phyloP scores from a whole-genome alignment of 352 stramenopile species.

The Pythium vanterpoolii region DNA sequence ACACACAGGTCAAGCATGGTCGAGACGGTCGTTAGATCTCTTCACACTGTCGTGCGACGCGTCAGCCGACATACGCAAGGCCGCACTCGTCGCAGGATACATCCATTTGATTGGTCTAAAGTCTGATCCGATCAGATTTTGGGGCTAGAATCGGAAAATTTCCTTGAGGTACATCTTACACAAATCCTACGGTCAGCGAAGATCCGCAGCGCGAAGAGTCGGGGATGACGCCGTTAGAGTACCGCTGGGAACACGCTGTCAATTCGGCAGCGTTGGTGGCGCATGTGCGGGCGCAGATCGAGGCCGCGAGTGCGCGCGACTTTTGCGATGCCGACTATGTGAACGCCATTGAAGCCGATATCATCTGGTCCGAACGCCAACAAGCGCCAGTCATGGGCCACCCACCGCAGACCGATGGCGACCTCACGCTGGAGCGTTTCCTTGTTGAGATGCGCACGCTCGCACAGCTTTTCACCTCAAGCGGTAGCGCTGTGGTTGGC shows the following conservation, averaged over 20 bases:
- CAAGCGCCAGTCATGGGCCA: conserved; percentile 63
- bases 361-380: conserved; percentile 58
- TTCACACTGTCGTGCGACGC: conserved; percentile 1
- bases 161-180: too few relatives aligned
- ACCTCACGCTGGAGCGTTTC: conserved; percentile 46
- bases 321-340: conserved; percentile 27
- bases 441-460: conserved; percentile 45
- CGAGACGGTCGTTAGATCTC: too few relatives aligned
- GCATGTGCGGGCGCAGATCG: conserved; percentile 30
- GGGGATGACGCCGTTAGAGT: conserved; percentile 45
- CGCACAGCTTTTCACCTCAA: conserved; percentile 4
- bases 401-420: conserved; percentile 48
- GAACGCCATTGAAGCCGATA: conserved; percentile 69
- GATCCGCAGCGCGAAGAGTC: not conserved
- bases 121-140: not conserved
- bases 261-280: conserved; percentile 44
- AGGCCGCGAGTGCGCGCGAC: conserved; percentile 15
- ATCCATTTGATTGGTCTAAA: not conserved
- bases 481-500: not conserved
- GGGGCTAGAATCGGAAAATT: not conserved
- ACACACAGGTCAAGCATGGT: too few relatives aligned
- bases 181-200: too few relatives aligned
- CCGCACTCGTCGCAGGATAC: not conserved
- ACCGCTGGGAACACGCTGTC: conserved; percentile 64
- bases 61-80: conserved; percentile 1